Base-by-base conservation (phyloP, 2,329 filamentous ascomycete species). In the Sordariomycetes sp. region DNA sequence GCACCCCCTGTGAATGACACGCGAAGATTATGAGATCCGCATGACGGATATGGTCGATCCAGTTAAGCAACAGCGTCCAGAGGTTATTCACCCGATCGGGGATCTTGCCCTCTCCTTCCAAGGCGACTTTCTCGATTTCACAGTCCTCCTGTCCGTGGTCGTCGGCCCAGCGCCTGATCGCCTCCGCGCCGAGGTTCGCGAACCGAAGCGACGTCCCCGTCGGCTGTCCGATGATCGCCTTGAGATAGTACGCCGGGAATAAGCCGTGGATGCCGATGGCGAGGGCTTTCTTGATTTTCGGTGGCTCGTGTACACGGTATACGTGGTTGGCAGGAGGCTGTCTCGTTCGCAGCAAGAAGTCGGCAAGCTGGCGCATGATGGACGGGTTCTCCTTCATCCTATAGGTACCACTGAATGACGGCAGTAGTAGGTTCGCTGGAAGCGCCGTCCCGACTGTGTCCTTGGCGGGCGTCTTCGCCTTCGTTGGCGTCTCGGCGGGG, bases 191-290 rank as follows among this genome's bases (percentile, higher is more conserved):
- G 66, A 93, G 87, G 62, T 89, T 93, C 11, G 92, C 90, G 68
- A 99, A 99, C 48, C 91, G 87, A 59, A 97, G 85, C 0, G 93
- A 97, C 1, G 94, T 99, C 6, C 94, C 94, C 0, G 92, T 99
- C 0, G 94, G 94, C 65, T 96, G 93, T 0, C 94, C 94, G 18
- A 97, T 86, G 64, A 99, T 88, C 22, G 87, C 88, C n/a, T 94
- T 87, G 40, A 99, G 79, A 50, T 95, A 82, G 0, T 88, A 83
- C 0, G 90, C 90, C 1, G 94, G 94, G 63, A 97, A 97, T 60
- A 96, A 88, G 0, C 94, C 94, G 70, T 99, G 94, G 1, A 99
- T 85, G 46, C 94, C 94, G 63, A 99, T 96, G 1, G 92, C 91
- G 5, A 99, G 79, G 14, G 94, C 94, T 63, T 88, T 94, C 66